These are phyloP conservation scores for Glutinoglossum americanum DNA, from an alignment of 495 filamentous ascomycete genomes.

Conservation along the genomic window DNA sequence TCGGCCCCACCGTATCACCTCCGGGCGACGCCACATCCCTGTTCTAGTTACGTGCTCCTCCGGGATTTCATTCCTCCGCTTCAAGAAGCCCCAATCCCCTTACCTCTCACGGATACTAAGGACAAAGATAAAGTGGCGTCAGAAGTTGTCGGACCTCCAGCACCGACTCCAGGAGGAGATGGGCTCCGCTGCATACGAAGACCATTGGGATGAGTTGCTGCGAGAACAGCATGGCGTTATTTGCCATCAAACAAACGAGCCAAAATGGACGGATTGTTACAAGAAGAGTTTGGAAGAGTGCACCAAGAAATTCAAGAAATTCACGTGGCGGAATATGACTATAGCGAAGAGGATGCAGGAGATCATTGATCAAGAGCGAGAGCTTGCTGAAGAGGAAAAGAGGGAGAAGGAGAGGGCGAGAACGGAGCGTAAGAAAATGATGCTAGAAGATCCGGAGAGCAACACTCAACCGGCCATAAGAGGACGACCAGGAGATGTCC, in stretches of 20 bases:
- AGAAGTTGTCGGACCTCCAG: not conserved
- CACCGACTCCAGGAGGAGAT: not conserved
- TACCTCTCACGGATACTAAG: constrained; percentile 33
- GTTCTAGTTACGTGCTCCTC: constrained; percentile 29
- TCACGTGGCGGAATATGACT: not conserved
- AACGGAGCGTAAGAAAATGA: not conserved
- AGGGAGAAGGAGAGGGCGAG: not conserved
- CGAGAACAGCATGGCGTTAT: not conserved
- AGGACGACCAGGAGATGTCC: not conserved
- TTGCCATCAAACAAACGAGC: not conserved
- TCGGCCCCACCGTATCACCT: constrained; percentile 24
- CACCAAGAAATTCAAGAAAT: not conserved
- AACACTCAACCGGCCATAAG: not conserved
- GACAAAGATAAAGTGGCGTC: constrained; percentile 19
- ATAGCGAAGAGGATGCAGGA: not conserved
- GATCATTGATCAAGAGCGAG: not conserved
- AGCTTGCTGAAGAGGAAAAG: not conserved
- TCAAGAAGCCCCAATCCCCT: constrained; percentile 45
- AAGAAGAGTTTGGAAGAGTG: not conserved
- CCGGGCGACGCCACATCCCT: constrained; percentile 35
- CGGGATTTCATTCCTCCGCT: constrained; percentile 45
- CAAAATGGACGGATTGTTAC: not conserved
- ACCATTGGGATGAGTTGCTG: not conserved
- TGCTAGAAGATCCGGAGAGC: not conserved
- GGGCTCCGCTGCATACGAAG: not conserved